Evolutionary conservation across 176 grass and related monocot species (phyloP), one percentile per base, ranked within the genome.

Genomic region (Panicum miliaceum): DNA sequence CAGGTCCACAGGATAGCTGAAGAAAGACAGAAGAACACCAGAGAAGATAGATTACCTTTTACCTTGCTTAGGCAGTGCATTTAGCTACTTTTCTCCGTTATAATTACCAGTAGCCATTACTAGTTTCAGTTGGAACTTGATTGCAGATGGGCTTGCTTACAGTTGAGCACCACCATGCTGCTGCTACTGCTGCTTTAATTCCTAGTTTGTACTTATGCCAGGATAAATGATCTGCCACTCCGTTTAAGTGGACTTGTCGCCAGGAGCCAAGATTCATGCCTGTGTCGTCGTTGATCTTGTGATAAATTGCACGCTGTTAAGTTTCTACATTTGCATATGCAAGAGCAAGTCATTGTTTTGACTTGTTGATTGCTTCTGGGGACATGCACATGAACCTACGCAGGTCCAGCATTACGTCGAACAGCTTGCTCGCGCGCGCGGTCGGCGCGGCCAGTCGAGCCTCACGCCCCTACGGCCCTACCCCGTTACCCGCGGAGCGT

Each of bases 1-100:
- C 57, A 64, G 56, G 56, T 26, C 54, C 16, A 45, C 62, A 77
- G 62, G 12, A 35, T 77, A 78, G 5, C 52, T 57, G 79, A 54
- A 85, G 82, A 85, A 8, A 78, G 50, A 47, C 50, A 85, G 40
- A 68, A 34, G 73, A 60, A 59, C 26, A 78, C 27, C 27, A n/a
- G 2, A 66, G 23, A 76, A 35, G 48, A 76, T 54, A 67, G 15
- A 68, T 60, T 63, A 73, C 38, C 3, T 77, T 78, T 59, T 13
- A 50, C 47, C 16, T 71, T 23, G 65, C 34, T 48, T 64, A 51
- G 19, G 45, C 68, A 60, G 35, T 13, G 53, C 46, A 56, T 5
- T 81, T 42, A 25, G 79, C 41, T 42, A 9, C 10, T 32, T 29
- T 50, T 32, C 22, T 22, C 60, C 34, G 6, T 83, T 23, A 18